These are phyloP conservation scores for Phaeosphaeria sp. DNA, from an alignment of 2,329 filamentous ascomycete species.

Conservation along the genomic window DNA sequence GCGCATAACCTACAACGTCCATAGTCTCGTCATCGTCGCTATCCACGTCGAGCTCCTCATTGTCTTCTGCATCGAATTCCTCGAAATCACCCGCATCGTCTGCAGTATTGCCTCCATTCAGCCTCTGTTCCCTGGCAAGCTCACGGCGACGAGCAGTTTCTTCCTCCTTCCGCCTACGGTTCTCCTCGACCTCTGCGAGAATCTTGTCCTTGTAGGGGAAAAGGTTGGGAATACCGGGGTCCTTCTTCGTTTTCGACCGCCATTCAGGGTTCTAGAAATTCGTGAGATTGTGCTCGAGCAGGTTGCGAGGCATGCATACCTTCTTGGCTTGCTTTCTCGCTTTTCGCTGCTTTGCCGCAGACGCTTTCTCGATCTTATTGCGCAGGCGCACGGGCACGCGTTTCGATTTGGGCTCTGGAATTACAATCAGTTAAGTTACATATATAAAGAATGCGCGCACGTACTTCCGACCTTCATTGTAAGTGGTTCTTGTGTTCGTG, in stretches of 20 bases:
- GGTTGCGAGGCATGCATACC: conserved; percentile 42
- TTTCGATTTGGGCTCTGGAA: conserved; percentile 90
- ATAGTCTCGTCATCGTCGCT: conserved; percentile 64
- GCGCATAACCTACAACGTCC: conserved; percentile 54
- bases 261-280: conserved; percentile 83
- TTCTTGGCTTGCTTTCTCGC: conserved; percentile 87
- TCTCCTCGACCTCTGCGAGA: conserved; percentile 92
- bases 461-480: conserved; percentile 54
- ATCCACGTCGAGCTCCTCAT: conserved; percentile 56
- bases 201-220: conserved; percentile 98
- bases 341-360: conserved; percentile 89
- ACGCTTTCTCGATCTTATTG: conserved; percentile 95
- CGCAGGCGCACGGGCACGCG: conserved; percentile 85
- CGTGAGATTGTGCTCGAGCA: conserved; percentile 22
- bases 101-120: conserved; percentile 42
- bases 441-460: conserved; percentile 11
- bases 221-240: conserved; percentile 94
- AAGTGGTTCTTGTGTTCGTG: conserved; percentile 17
- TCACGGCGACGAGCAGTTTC: conserved; percentile 72
- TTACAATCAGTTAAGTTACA: conserved; percentile 9
- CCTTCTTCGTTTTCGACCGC: conserved; percentile 94
- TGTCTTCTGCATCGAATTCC: conserved; percentile 58
- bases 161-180: conserved; percentile 78
- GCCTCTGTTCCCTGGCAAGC: conserved; percentile 62
- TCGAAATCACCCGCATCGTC: conserved; percentile 46